These are phyloP conservation scores for Acanthamoeba triangularis DNA, from an alignment of 208 protist species.

Conservation along the genomic window DNA sequence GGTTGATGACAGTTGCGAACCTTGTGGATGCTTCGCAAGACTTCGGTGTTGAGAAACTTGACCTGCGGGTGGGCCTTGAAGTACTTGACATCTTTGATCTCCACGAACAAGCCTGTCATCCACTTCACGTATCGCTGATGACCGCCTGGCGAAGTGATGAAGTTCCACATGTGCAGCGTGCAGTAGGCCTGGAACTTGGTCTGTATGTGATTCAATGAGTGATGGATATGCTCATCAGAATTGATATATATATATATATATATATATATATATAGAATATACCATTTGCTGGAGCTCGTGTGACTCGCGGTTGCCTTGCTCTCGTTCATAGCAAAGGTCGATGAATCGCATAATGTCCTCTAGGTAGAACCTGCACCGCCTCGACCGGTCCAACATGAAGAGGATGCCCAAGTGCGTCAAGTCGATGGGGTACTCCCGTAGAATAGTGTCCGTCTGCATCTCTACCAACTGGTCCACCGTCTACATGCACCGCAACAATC, in stretches of 20 bases:
- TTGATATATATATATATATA: too few relatives aligned
- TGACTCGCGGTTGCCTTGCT: constrained; percentile 33
- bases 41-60: constrained; percentile 18
- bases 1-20: background rate
- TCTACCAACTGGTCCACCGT: constrained; percentile 42
- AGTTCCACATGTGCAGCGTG: constrained; percentile 53
- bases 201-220: background rate
- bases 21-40: constrained; percentile 24
- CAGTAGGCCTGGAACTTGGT: constrained; percentile 54
- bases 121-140: constrained; percentile 17
- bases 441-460: constrained; percentile 20
- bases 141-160: background rate
- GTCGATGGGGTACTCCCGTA: constrained; percentile 3
- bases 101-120: constrained; percentile 46
- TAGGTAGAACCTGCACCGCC: background rate
- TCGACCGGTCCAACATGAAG: background rate
- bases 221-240: background rate
- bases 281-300: constrained; percentile 46
- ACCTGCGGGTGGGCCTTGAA: background rate
- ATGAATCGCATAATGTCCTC: constrained; percentile 55
- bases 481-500: background rate
- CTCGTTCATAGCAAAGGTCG: constrained; percentile 4
- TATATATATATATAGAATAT: too few relatives aligned
- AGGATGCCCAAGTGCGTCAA: constrained; percentile 43
- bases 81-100: constrained; percentile 36